Evolutionary conservation across 345 rosid genomes (phyloP), one percentile per base, ranked within the genome.

Genomic region (Cardiospermum halicacabum): DNA sequence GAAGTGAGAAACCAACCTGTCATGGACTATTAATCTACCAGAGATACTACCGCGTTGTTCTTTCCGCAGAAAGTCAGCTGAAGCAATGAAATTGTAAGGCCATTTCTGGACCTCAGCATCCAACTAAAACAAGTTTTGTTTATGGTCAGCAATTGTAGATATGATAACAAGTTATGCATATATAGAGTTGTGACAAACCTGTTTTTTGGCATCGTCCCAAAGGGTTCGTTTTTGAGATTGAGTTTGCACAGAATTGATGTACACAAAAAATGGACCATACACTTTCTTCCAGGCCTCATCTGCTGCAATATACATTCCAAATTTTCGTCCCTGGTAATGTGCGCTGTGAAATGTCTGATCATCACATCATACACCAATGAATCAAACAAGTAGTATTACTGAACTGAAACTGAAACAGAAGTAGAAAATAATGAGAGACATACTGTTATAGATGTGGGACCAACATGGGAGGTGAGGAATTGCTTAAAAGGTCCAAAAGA

Each of bases 261-360:
- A 85, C 31, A 89, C 43, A 56, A 87, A 92, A 65, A 89, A 75
- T 0, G 92, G 96, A 67, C 96, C 98, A 26, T 78, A 84, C 24
- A 92, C 95, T 85, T 92, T 92, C 81, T 87, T 92, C 96, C 98
- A 89, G 26, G 83, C 69, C 67, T 90, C 94, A 22, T 75, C 73
- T 3, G 64, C 58, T 70, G 63, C 71, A 48, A 90, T 79, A 25
- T 48, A 78, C 75, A 84, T 72, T 22, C 83, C 67, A 59, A 90
- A 60, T 0, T 85, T 96, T 43, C 68, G 85, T 66, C 98, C 98
- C 8, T 81, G 71, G 60, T 88, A 90, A 74, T 90, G 98, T 51
- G 85, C 81, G 47, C 91, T 86, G 53, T 82, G 87, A 77, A 90
- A 84, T 64, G 91, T 75, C 98, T 89, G 82, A 62, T 56, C 59